Evolutionary conservation across 352 stramenopile species (phyloP).

Genomic region (Phytophthora tentaculata): DNA sequence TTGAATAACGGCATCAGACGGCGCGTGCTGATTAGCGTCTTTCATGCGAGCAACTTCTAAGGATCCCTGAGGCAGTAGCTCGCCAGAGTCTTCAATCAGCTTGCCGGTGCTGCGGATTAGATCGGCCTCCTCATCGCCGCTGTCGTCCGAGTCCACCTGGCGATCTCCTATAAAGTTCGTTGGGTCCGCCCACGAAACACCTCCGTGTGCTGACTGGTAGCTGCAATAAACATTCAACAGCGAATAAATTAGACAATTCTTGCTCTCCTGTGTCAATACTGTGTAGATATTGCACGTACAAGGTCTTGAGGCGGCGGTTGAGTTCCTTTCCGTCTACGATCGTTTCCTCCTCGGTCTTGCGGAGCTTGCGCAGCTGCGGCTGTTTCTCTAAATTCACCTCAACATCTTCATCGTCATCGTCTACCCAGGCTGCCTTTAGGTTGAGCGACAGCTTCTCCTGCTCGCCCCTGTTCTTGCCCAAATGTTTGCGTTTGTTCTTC

Average conservation of each 20-base stretch:
- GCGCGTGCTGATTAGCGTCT: conserved; percentile 92
- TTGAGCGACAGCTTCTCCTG: conserved; percentile 9
- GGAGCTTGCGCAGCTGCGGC: conserved; percentile 81
- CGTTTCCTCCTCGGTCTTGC: conserved; percentile 76
- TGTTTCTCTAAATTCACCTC: conserved; percentile 76
- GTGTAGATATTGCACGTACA: conserved; percentile 44
- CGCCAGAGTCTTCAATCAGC: conserved; percentile 58
- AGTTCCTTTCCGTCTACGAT: conserved; percentile 75
- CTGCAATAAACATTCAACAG: conserved; percentile 30
- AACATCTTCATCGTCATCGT: conserved; percentile 86
- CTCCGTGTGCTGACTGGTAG: conserved; percentile 62
- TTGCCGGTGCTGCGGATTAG: conserved; percentile 62
- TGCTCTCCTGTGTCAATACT: neutral
- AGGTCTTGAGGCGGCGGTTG: conserved; percentile 82
- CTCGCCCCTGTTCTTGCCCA: conserved; percentile 25
- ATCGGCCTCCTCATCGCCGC: conserved; percentile 66
- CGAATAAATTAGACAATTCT: conserved; percentile 2
- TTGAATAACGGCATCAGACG: conserved; percentile 86
- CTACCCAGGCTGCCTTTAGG: conserved; percentile 79
- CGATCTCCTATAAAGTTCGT: conserved; percentile 66
- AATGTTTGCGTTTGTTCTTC: conserved; percentile 40
- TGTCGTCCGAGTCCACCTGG: conserved; percentile 41
- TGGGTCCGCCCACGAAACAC: conserved; percentile 75
- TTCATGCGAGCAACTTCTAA: conserved; percentile 85
- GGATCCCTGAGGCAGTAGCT: conserved; percentile 63